Percentiles rank a stretch among this genome's conserved stretches.
phyloP scores from a whole-genome alignment of 192 early-diverging fungal genomes.

The Podochytrium sp. region DNA sequence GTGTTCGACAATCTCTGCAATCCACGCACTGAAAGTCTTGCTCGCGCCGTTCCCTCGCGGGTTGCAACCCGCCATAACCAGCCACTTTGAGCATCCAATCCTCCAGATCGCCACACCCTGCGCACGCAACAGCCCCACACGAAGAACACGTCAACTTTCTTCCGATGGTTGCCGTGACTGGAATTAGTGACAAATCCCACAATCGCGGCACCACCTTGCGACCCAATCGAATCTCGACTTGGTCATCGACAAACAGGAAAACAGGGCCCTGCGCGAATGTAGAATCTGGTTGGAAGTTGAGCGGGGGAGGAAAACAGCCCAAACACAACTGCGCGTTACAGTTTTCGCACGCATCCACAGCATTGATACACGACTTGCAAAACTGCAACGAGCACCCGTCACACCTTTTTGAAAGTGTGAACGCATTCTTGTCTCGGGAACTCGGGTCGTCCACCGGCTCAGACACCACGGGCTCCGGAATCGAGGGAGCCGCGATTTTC shows the following conservation, averaged over 20 bases:
- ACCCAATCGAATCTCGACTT: not conserved
- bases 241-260: not conserved
- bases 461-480: no score
- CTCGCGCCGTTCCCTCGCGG: not conserved
- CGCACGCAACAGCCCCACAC: not conserved
- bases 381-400: not conserved
- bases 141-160: slow-evolving; percentile 8
- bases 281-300: not conserved
- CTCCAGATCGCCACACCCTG: slow-evolving; percentile 21
- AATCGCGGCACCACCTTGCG: not conserved
- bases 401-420: not conserved
- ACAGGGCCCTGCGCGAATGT: not conserved
- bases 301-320: slow-evolving; percentile 14
- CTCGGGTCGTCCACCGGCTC: no score
- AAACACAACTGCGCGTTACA: slow-evolving; percentile 13
- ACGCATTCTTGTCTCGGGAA: no score
- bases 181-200: not conserved
- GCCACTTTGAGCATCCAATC: slow-evolving; percentile 1
- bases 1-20: not conserved
- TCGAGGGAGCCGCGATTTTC: no score
- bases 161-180: not conserved
- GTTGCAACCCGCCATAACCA: not conserved
- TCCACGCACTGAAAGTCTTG: slow-evolving; percentile 11
- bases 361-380: not conserved
- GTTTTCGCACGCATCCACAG: not conserved